Conservation (phyloP, 2,329 filamentous ascomycete genomes). For the Microascus cirrosus region DNA sequence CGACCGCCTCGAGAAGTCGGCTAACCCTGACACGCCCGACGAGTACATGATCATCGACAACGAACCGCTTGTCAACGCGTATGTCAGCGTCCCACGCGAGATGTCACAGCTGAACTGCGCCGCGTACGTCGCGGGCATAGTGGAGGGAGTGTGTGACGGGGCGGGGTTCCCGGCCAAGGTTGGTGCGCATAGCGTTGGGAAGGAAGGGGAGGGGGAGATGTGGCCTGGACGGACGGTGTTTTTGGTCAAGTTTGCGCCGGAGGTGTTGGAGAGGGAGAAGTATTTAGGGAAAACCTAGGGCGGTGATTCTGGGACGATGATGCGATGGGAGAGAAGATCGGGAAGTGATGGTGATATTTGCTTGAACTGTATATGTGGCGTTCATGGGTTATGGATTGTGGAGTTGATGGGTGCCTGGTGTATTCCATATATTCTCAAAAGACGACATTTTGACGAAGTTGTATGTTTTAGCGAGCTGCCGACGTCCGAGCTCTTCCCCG, state of each 20-base stretch:
- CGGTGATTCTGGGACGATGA: conserved; percentile 6
- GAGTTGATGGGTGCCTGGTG: conserved; percentile 1
- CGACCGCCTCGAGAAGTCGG: conserved; percentile 83
- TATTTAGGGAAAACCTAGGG: conserved; percentile 50
- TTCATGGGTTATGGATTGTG: conserved; percentile 5
- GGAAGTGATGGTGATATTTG: not conserved
- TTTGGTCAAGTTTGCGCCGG: conserved; percentile 81
- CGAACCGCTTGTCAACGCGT: conserved; percentile 89
- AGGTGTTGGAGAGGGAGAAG: conserved; percentile 84
- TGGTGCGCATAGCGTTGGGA: conserved; percentile 68
- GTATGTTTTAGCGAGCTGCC: too few species aligned
- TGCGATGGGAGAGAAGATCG: too few species aligned
- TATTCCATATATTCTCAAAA: not conserved
- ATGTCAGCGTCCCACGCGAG: conserved; percentile 85
- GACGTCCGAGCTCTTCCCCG: too few species aligned
- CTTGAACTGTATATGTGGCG: conserved; percentile 10
- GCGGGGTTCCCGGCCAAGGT: conserved; percentile 83
- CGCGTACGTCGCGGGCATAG: conserved; percentile 86
- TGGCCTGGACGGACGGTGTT: conserved; percentile 97
- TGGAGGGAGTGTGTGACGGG: conserved; percentile 92
- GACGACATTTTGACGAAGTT: not conserved
- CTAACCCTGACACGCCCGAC: conserved; percentile 69
- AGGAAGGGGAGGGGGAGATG: conserved; percentile 57
- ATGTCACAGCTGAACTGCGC: conserved; percentile 96
- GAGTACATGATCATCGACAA: conserved; percentile 99